These are phyloP conservation scores for Diaporthe sp. DNA, from an alignment of 2,329 filamentous ascomycete genomes.

Conservation along the genomic window DNA sequence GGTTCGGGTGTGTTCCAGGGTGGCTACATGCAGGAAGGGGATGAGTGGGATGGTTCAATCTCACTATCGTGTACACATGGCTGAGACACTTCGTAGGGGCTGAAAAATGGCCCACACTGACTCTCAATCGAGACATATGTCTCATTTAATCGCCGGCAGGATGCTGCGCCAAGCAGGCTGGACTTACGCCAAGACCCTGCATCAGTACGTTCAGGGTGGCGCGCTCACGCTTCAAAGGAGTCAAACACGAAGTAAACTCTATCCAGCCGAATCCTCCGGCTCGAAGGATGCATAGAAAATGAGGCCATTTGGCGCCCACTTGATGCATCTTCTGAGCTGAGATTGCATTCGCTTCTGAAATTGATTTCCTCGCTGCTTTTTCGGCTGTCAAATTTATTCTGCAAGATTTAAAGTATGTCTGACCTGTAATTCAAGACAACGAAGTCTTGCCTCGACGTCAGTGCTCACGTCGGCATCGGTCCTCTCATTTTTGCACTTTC, in stretches of 20 bases:
- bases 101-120: slow-evolving; percentile 11
- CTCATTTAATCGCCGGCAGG: slow-evolving; percentile 8
- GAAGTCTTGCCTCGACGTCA: slow-evolving; percentile 1
- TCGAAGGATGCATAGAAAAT: slow-evolving; percentile 16
- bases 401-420: slow-evolving; percentile 12
- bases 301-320: neutral
- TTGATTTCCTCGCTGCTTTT: neutral
- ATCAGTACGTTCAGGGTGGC: slow-evolving; percentile 10
- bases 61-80: neutral
- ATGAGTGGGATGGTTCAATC: slow-evolving; percentile 6
- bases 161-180: slow-evolving; percentile 18
- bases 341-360: neutral
- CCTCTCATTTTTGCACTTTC: neutral
- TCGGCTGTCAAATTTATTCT: neutral
- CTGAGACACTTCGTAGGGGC: slow-evolving; percentile 14
- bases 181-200: slow-evolving; percentile 26
- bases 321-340: neutral
- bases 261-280: slow-evolving; percentile 16
- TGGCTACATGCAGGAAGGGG: neutral
- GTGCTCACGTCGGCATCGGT: neutral
- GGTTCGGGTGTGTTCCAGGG: neutral
- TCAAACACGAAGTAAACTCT: slow-evolving; percentile 27
- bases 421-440: slow-evolving; percentile 16
- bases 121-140: slow-evolving; percentile 27
- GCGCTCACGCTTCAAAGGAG: slow-evolving; percentile 2